phyloP scores from a whole-genome alignment of 208 protist genomes.

The Leishmania aethiopica region DNA sequence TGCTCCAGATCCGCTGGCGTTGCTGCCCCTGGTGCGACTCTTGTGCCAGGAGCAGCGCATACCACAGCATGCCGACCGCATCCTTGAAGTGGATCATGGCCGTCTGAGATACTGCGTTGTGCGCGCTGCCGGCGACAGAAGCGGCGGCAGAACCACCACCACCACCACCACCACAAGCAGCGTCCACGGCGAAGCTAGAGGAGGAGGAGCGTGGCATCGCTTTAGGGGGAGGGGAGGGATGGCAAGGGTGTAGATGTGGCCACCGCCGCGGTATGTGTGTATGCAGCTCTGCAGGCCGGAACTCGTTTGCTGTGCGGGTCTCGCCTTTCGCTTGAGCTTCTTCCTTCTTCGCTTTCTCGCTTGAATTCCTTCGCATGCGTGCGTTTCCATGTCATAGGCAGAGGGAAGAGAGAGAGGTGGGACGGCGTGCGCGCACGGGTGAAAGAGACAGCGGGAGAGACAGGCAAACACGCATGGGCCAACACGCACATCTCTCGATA shows the following conservation, averaged over 20 bases:
- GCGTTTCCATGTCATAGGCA: background rate
- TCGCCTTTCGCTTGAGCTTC: background rate
- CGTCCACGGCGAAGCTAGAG: background rate
- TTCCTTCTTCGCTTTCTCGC: background rate
- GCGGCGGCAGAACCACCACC: background rate
- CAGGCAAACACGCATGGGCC: slow-evolving; percentile 14
- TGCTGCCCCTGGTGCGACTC: background rate
- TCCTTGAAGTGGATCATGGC: slow-evolving; percentile 2
- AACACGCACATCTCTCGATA: background rate
- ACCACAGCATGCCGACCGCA: slow-evolving; percentile 13
- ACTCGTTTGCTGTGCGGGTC: background rate
- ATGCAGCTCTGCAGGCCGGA: background rate
- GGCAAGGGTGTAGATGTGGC: background rate
- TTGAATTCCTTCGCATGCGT: background rate
- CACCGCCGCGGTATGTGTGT: background rate
- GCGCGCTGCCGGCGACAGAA: background rate
- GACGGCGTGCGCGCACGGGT: background rate
- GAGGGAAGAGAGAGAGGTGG: background rate
- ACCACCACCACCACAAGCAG: background rate
- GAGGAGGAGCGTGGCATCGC: slow-evolving; percentile 2
- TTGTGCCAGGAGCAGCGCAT: background rate
- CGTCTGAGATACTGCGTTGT: background rate
- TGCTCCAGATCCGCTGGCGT: background rate
- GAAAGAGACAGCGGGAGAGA: background rate
- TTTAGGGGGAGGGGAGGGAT: background rate